Percentiles rank a stretch among this genome's conserved stretches.
Evolutionary conservation across 257 asterid genomes (phyloP).

Genomic region (Verbascum thapsus): DNA sequence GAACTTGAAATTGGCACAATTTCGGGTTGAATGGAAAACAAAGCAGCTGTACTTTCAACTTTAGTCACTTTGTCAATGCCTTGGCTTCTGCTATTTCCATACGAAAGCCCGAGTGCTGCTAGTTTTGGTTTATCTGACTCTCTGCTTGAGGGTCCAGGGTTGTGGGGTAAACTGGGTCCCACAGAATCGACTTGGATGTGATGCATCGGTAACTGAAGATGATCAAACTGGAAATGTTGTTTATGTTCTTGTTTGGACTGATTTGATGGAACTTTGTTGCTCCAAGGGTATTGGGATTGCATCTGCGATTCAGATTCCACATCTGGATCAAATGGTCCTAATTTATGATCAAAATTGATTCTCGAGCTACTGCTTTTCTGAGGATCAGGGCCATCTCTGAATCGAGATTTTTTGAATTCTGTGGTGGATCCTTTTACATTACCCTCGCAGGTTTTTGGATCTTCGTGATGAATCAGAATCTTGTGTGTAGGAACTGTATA

Average conservation of each 20-base stretch:
- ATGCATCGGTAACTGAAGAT: conserved; percentile 32
- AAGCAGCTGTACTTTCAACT: conserved; percentile 34
- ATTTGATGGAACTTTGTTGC: conserved; percentile 34
- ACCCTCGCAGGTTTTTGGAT: conserved; percentile 38
- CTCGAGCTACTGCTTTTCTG: conserved; percentile 37
- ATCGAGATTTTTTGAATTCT: conserved; percentile 33
- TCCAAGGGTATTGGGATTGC: conserved; percentile 46
- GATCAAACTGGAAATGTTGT: conserved; percentile 35
- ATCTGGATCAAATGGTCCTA: conserved; percentile 36
- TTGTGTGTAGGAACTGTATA: conserved; percentile 36
- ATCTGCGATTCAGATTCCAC: conserved; percentile 40
- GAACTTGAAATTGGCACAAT: conserved; percentile 38
- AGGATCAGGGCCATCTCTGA: conserved; percentile 41
- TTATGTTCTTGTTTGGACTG: conserved; percentile 43
- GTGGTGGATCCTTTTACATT: conserved; percentile 34
- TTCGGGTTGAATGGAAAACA: conserved; percentile 45
- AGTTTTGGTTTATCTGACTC: conserved; percentile 26
- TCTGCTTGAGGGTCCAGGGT: conserved; percentile 24
- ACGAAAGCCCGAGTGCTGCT: conserved; percentile 27
- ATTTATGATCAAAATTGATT: conserved; percentile 36
- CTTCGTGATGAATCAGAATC: conserved; percentile 36
- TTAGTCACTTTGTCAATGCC: conserved; percentile 35
- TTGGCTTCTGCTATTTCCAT: conserved; percentile 30
- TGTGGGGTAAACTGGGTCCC: conserved; percentile 25
- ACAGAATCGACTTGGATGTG: conserved; percentile 28